Evolutionary conservation across 2,329 filamentous ascomycete genomes (phyloP), one percentile per base, ranked within the genome.

Genomic region (Hymenoscyphus linearis): DNA sequence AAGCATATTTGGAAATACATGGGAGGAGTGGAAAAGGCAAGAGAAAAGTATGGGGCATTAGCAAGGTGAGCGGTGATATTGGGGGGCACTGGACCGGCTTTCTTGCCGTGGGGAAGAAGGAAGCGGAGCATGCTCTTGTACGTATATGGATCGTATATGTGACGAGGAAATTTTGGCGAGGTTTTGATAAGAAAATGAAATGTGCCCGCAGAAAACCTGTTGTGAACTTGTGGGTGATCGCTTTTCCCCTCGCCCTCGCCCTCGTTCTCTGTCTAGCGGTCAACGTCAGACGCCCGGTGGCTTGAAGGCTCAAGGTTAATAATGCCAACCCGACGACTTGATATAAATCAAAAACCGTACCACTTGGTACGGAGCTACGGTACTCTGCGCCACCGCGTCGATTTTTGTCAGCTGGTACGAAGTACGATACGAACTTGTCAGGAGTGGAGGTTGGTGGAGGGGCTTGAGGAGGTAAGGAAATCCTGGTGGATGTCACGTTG

Each of bases 1-100:
- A 52, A 25, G 44, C 35, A 54, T 44, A 44, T 35, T 50, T 55
- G 26, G 36, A 40, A 40, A n/a, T 55, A 40, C 59, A 60, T 57
- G 59, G 59, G 54, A 35, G 44, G 54, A 60, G 59, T 60, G 59
- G 59, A 60, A 60, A 60, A 60, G 59, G 59, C 54, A 60, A 44
- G 31, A 57, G 52, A 27, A 57, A 60, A 52, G 25, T 53, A 53
- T 53, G 40, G 40, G 40, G 40, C n/a, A 47, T n/a, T 5, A 6
- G 18, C n/a, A 22, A 7, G 40, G n/a, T 18, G 40, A 47, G 40
- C n/a, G 40, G 40, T 47, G 18, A 47, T n/a, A 22, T 47, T 7
- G 40, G 18, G 40, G 40, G 22, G 40, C n/a, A 47, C n/a, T 47
- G 40, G 40, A 18, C 18, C 40, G 40, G n/a, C 22, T 47, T 47